Percentiles rank a stretch among this genome's conserved stretches.
Conservation (phyloP, 2,329 filamentous ascomycete species). For the Hymenoscyphus occultus region DNA sequence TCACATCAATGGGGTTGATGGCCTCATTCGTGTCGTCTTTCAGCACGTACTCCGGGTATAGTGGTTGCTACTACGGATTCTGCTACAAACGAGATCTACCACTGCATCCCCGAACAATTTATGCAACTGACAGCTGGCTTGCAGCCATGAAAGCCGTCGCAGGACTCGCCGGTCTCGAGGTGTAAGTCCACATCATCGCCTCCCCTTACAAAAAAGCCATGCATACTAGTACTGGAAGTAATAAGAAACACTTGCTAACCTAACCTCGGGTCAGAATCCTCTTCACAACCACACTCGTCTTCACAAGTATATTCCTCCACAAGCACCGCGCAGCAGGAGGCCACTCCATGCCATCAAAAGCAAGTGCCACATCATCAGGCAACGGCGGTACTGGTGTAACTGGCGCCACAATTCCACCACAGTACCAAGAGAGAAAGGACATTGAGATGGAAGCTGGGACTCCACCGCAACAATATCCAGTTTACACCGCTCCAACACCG, state of each 20-base stretch:
- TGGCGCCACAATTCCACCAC: neutral
- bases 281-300: conserved; percentile 1
- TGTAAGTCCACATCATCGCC: neutral
- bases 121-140: neutral
- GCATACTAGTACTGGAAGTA: rapidly evolving
- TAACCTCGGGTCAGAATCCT: neutral
- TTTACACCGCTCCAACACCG: neutral
- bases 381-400: neutral
- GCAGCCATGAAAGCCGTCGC: conserved; percentile 6
- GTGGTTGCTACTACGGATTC: neutral
- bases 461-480: neutral
- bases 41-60: neutral
- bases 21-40: conserved; percentile 7
- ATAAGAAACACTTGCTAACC: neutral
- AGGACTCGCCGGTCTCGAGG: conserved; percentile 9
- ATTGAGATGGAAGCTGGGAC: conserved; percentile 3
- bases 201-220: neutral
- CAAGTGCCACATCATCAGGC: neutral
- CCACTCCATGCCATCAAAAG: conserved; percentile 3
- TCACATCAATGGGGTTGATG: conserved; percentile 9
- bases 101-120: neutral
- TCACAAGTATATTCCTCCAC: conserved; percentile 7
- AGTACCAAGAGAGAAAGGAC: neutral
- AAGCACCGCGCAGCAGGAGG: conserved; percentile 10
- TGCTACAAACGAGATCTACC: conserved; percentile 11